These are phyloP conservation scores for Ustilago tritici DNA, from an alignment of 1,284 basidiomycete genomes.

Conservation along the genomic window DNA sequence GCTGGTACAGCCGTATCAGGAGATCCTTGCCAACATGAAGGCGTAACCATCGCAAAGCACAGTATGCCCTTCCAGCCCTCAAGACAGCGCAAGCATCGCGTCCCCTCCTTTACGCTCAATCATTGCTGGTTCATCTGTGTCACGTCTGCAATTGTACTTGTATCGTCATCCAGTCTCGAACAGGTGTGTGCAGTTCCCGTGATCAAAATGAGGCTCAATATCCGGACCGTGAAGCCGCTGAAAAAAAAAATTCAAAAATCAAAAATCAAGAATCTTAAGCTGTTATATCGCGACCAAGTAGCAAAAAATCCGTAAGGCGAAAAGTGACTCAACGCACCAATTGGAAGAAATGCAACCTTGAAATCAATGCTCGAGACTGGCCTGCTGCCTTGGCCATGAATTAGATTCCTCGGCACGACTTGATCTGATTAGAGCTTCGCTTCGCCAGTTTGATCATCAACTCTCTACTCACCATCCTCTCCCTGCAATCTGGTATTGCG, in stretches of 20 bases:
- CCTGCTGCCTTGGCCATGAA: not conserved
- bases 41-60: not conserved
- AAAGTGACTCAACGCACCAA: slow-evolving; percentile 19
- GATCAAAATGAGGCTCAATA: too few relatives aligned
- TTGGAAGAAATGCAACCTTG: slow-evolving; percentile 7
- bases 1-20: slow-evolving; percentile 51
- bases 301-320: not conserved
- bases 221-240: too few relatives aligned
- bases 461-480: not conserved
- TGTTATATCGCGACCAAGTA: not conserved
- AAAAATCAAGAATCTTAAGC: not conserved
- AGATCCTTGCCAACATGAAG: slow-evolving; percentile 48
- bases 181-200: not conserved
- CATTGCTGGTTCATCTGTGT: not conserved
- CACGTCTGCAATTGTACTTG: not conserved
- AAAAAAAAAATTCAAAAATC: too few relatives aligned
- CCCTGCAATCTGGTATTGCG: not conserved
- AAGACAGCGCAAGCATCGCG: too few relatives aligned
- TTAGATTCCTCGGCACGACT: not conserved
- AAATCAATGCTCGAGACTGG: slow-evolving; percentile 6
- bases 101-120: not conserved
- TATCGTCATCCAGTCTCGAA: not conserved
- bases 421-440: slow-evolving; percentile 2
- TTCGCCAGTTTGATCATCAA: not conserved
- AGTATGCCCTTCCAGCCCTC: not conserved